These are phyloP conservation scores for Lippia alba DNA, from an alignment of 305 asterid genomes.

Conservation along the genomic window DNA sequence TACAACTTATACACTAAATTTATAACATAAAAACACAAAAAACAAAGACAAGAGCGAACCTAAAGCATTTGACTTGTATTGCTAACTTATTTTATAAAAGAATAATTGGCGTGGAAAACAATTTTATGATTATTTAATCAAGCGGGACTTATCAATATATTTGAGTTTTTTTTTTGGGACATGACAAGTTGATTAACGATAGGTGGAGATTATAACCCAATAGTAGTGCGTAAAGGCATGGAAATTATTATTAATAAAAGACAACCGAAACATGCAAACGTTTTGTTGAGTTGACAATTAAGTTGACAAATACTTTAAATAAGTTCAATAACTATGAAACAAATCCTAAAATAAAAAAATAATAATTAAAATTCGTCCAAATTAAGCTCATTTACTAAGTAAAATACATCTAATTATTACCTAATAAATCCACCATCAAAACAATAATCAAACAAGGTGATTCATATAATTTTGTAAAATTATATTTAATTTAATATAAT, in stretches of 20 bases:
- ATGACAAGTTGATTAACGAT: constrained; percentile 13
- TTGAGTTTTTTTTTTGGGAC: background rate
- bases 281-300: background rate
- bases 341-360: no score
- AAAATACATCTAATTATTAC: no score
- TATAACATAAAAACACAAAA: background rate
- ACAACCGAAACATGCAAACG: background rate
- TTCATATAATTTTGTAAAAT: background rate
- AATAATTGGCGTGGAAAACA: background rate
- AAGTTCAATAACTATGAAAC: no score
- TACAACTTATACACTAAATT: no score
- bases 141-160: background rate
- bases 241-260: background rate
- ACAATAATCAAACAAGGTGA: background rate
- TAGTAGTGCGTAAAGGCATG: no score
- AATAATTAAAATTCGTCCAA: no score
- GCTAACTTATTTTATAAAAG: no score
- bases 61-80: background rate
- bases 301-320: no score
- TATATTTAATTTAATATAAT: no score
- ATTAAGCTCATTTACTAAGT: no score
- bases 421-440: background rate
- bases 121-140: background rate
- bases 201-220: background rate
- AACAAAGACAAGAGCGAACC: background rate